phyloP scores from a whole-genome alignment of 2,329 filamentous ascomycete genomes.

The Fusarium floridanum region DNA sequence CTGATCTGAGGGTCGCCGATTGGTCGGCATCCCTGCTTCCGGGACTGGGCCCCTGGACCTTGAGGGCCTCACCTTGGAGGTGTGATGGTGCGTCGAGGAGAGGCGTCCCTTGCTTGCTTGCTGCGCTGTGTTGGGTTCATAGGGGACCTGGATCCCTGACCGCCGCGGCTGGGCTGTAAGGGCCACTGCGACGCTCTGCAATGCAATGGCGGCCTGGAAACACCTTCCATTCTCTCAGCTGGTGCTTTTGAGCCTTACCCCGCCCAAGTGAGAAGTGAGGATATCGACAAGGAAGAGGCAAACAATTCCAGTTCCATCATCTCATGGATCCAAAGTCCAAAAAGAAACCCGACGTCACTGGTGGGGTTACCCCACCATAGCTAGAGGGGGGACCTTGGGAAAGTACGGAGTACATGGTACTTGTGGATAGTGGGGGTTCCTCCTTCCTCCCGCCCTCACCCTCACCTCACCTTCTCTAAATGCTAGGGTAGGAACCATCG shows the following conservation, averaged over 20 bases:
- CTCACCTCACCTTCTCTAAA: background rate
- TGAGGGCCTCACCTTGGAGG: slow-evolving; percentile 9
- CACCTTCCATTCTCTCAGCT: background rate
- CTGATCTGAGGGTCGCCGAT: slow-evolving; percentile 15
- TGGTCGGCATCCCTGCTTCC: slow-evolving; percentile 17
- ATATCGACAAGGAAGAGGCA: slow-evolving; percentile 12
- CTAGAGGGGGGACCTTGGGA: background rate
- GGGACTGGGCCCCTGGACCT: background rate
- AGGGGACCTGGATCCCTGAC: background rate
- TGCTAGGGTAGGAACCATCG: background rate
- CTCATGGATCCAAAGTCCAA: background rate
- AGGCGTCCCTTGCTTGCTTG: background rate
- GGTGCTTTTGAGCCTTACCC: background rate
- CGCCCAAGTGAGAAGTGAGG: slow-evolving; percentile 16
- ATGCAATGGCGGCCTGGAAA: background rate
- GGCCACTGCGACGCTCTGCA: slow-evolving; percentile 9
- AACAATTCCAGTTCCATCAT: background rate
- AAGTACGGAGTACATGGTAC: background rate
- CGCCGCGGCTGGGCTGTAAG: background rate
- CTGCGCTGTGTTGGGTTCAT: background rate
- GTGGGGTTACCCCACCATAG: slow-evolving; percentile 32
- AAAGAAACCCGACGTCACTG: slow-evolving; percentile 33
- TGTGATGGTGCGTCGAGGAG: background rate
- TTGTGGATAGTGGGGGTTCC: slow-evolving; percentile 11
- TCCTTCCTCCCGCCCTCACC: background rate